A percentile compares a stretch with the other conserved stretches of the same genome.
phyloP scores from a whole-genome alignment of 202 grass and related monocot genomes.

The Musa balbisiana region DNA sequence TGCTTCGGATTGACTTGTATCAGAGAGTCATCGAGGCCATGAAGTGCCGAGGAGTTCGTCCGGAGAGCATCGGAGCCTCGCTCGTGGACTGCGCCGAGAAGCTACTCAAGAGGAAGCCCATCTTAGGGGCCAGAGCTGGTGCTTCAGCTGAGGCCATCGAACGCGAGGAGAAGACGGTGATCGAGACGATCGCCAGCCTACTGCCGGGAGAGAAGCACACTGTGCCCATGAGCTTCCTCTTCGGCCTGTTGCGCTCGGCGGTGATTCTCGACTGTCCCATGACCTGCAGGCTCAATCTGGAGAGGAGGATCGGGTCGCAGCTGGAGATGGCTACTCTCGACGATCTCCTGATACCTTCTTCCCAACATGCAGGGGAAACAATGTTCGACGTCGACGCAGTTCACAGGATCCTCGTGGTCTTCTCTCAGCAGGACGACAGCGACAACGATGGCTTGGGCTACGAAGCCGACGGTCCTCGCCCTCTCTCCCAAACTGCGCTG shows the following conservation, averaged over 20 bases:
- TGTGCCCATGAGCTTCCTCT: conserved; percentile 35
- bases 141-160: not conserved
- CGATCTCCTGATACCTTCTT: conserved; percentile 16
- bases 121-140: not conserved
- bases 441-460: conserved; percentile 10
- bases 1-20: conserved; percentile 33
- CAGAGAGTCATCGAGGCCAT: conserved; percentile 34
- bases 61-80: conserved; percentile 35
- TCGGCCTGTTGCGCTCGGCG: conserved; percentile 29
- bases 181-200: conserved; percentile 27
- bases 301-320: conserved; percentile 19
- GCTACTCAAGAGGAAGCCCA: conserved; percentile 19
- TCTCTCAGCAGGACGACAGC: conserved; percentile 23
- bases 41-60: conserved; percentile 35
- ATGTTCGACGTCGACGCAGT: conserved; percentile 22
- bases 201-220: conserved; percentile 32
- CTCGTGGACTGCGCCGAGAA: conserved; percentile 34
- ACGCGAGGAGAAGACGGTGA: conserved; percentile 24
- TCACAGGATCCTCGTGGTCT: conserved; percentile 18
- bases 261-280: conserved; percentile 26
- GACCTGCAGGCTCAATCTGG: conserved; percentile 29
- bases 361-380: conserved; percentile 5
- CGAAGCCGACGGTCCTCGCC: conserved; percentile 18
- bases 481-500: conserved; percentile 34
- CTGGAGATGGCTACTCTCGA: conserved; percentile 17